These are phyloP conservation scores for Limonium bicolor DNA, from an alignment of 148 eudicot genomes.

Conservation along the genomic window DNA sequence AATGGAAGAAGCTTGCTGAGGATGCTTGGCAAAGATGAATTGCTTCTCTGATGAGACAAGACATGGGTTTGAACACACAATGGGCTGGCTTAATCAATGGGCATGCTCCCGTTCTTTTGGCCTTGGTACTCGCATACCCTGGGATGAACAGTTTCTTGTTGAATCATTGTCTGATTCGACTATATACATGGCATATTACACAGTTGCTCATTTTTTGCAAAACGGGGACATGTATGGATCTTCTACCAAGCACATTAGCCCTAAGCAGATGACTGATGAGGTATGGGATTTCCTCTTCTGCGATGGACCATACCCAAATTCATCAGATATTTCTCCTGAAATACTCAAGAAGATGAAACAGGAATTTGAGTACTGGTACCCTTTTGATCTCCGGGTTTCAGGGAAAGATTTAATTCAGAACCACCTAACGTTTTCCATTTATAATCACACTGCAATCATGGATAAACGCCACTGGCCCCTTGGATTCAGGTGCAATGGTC, in stretches of 20 bases:
- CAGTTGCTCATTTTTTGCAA: slow-evolving; percentile 72
- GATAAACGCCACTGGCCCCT: slow-evolving; percentile 76
- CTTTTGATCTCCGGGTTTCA: slow-evolving; percentile 88
- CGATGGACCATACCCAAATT: slow-evolving; percentile 46
- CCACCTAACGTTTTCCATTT: slow-evolving; percentile 80
- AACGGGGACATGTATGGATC: slow-evolving; percentile 69
- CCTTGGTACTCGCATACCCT: slow-evolving; percentile 88
- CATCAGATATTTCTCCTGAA: slow-evolving; percentile 31
- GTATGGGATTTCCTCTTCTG: slow-evolving; percentile 84
- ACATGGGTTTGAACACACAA: slow-evolving; percentile 87
- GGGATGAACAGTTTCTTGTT: slow-evolving; percentile 83
- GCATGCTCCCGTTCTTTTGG: slow-evolving; percentile 89
- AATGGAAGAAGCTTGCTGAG: slow-evolving; percentile 55
- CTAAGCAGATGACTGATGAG: slow-evolving; percentile 74
- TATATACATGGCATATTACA: slow-evolving; percentile 90
- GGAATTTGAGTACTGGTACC: slow-evolving; percentile 95
- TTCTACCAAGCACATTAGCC: slow-evolving; percentile 30
- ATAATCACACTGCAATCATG: slow-evolving; percentile 70
- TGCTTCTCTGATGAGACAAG: slow-evolving; percentile 68
- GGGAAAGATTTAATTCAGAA: slow-evolving; percentile 94
- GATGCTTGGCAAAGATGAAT: slow-evolving; percentile 75
- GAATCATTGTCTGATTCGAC: slow-evolving; percentile 94
- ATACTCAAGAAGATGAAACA: slow-evolving; percentile 58
- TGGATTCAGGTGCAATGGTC: slow-evolving; percentile 92
- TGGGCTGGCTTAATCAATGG: slow-evolving; percentile 93